Percentiles rank a stretch among this genome's conserved stretches.
These are phyloP conservation scores for Globisporangium abappressorium DNA, from an alignment of 352 stramenopile genomes.

Conservation along the genomic window DNA sequence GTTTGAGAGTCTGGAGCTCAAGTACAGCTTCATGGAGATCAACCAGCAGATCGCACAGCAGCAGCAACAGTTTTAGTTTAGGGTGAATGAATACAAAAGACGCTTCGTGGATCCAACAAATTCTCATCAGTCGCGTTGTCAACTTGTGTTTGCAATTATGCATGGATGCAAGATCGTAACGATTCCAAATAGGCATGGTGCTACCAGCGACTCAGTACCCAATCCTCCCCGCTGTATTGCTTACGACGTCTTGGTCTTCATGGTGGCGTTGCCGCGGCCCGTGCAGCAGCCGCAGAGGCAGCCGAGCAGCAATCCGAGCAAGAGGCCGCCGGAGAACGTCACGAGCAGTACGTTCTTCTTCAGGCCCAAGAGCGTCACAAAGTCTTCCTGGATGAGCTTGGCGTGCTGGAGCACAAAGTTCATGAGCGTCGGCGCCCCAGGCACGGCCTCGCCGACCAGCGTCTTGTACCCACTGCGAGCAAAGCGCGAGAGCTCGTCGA, in stretches of 20 bases:
- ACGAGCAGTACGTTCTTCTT: slow-evolving; percentile 85
- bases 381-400: slow-evolving; percentile 57
- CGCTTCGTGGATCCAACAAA: neutral
- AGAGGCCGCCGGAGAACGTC: slow-evolving; percentile 63
- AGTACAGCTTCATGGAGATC: slow-evolving; percentile 78
- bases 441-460: slow-evolving; percentile 33
- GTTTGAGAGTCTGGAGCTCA: slow-evolving; percentile 80
- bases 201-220: neutral
- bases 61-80: neutral
- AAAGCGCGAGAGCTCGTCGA: slow-evolving; percentile 59
- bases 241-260: slow-evolving; percentile 69
- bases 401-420: slow-evolving; percentile 39
- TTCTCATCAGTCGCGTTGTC: neutral
- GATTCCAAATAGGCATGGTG: neutral
- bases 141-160: neutral
- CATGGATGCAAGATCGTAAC: neutral
- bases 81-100: neutral
- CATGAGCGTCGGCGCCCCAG: slow-evolving; percentile 27
- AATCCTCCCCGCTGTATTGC: neutral
- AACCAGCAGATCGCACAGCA: slow-evolving; percentile 40
- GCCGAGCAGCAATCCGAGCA: slow-evolving; percentile 67
- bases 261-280: slow-evolving; percentile 25
- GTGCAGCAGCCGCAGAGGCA: slow-evolving; percentile 74
- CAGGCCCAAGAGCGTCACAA: slow-evolving; percentile 57
- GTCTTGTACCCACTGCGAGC: slow-evolving; percentile 61